A percentile compares a stretch with the other conserved stretches of the same genome.
Conservation (phyloP, 2,329 filamentous ascomycete species). For the Thielaviopsis populi region DNA sequence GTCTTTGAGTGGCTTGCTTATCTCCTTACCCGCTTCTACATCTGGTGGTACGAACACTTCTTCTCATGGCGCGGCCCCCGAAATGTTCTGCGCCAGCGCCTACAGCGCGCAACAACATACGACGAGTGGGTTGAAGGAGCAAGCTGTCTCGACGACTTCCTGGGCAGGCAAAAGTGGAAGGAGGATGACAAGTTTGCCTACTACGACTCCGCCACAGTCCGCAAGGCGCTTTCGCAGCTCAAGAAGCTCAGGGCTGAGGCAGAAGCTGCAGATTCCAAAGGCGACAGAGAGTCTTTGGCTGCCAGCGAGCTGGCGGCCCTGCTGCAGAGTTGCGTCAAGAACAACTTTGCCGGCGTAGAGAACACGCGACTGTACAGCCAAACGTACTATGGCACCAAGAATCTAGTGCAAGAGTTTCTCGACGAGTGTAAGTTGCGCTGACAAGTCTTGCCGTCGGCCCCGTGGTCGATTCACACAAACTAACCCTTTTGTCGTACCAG, state of each 20-base stretch:
- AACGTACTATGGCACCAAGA: slow-evolving; percentile 96
- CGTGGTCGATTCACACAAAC: not conserved
- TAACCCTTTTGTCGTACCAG: slow-evolving; percentile 9
- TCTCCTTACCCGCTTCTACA: slow-evolving; percentile 70
- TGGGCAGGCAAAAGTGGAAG: slow-evolving; percentile 72
- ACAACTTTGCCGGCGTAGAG: slow-evolving; percentile 91
- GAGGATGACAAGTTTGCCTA: slow-evolving; percentile 63
- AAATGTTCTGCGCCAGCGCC: slow-evolving; percentile 51
- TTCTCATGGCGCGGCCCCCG: slow-evolving; percentile 76
- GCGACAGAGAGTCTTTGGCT: slow-evolving; percentile 25
- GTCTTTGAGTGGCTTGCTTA: slow-evolving; percentile 40
- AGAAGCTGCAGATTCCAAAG: slow-evolving; percentile 31
- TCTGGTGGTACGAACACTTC: slow-evolving; percentile 82
- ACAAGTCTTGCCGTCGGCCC: too few species aligned
- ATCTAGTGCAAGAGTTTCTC: slow-evolving; percentile 76
- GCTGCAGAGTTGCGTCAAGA: slow-evolving; percentile 86
- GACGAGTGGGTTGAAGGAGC: slow-evolving; percentile 71
- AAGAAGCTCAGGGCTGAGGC: slow-evolving; percentile 45
- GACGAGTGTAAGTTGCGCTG: slow-evolving; percentile 49
- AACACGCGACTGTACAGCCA: slow-evolving; percentile 92
- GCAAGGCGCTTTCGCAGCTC: slow-evolving; percentile 62
- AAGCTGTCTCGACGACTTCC: slow-evolving; percentile 59
- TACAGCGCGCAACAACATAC: slow-evolving; percentile 62
- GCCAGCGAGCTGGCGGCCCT: slow-evolving; percentile 53
- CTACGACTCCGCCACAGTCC: slow-evolving; percentile 78